Base-by-base conservation (phyloP, 495 filamentous ascomycete species). In the Penicillium herquei region DNA sequence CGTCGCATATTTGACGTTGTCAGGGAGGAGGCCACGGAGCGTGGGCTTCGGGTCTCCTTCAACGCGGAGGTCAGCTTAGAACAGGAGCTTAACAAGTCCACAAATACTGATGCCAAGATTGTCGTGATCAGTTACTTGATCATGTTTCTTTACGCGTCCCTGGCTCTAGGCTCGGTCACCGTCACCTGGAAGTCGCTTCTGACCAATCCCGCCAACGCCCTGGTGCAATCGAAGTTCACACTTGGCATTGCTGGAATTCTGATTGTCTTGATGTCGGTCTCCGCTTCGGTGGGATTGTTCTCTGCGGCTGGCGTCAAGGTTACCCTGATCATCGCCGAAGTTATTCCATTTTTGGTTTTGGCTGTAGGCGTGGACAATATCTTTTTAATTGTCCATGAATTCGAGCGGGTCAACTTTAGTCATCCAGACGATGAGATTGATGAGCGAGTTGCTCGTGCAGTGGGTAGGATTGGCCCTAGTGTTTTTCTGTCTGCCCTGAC, bases 351-450 rank as follows among this genome's bases (percentile, higher is more conserved):
- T 70, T 84, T 98, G 57, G 92, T 98, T 11, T 75, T 98, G 10
- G 94, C 94, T 44, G 89, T 98, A 14, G 94, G 94, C 21, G 95
- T 98, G 9, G 94, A 98, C 79, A 98, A 98, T 67, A 98, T 98
- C 65, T 98, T 98, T 73, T 73, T 98, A 48, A 96, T 98, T 48
- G 95, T 98, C 7, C 92, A 98, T 72, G 94, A 98, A 65, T 97
- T 98, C 59, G 95, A 98, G 70, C 82, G 95, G 30, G 86, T 96
- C 53, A 97, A 98, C 64, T 73, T 92, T 66, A 95, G 84, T 67
- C 84, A 96, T 65, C 89, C 90, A 0, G 91, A 96, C 59, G 86
- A 91, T 37, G 76, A 84, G 60, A 84, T 98, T n/a, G 87, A 96
- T 55, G 84, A 88, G 60, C 81, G 94, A 14, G 83, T 96, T 57